These are phyloP conservation scores for Epithele typhae DNA, from an alignment of 768 basidiomycete species.

Conservation along the genomic window DNA sequence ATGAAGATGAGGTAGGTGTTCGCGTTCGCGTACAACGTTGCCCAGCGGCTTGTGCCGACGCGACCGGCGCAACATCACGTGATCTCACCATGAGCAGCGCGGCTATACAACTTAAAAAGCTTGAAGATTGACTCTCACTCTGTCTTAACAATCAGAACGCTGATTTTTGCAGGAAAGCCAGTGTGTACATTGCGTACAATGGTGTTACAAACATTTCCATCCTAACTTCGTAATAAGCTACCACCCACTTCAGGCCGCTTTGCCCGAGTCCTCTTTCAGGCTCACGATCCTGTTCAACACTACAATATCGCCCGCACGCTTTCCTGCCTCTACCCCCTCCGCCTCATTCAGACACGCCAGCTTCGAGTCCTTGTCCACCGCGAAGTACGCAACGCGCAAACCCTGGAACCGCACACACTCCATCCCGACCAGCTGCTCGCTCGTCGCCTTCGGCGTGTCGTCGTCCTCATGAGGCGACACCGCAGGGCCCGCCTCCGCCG, in stretches of 20 bases:
- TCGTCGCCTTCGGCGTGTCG: constrained; percentile 68
- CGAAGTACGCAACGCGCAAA: constrained; percentile 91
- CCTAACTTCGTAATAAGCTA: neutral
- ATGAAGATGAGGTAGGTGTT: no score
- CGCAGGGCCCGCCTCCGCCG: constrained; percentile 23
- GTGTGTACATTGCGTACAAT: no score
- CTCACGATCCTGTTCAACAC: constrained; percentile 91
- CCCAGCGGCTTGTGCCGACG: no score
- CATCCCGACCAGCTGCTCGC: constrained; percentile 78
- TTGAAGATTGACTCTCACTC: no score
- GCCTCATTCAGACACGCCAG: constrained; percentile 60
- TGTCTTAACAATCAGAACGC: no score
- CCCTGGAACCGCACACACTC: constrained; percentile 98
- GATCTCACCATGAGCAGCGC: no score
- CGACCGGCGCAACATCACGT: no score
- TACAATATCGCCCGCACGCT: constrained; percentile 69
- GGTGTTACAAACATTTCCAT: no score
- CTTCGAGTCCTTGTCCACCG: constrained; percentile 82
- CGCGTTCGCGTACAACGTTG: no score
- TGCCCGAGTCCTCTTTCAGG: constrained; percentile 91
- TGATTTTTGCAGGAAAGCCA: no score
- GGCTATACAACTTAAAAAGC: no score
- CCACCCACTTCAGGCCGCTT: constrained; percentile 28
- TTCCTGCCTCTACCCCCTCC: constrained; percentile 35
- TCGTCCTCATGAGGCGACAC: constrained; percentile 30